Evolutionary conservation across 768 basidiomycete genomes (phyloP).

Genomic region (Dioszegia hungarica): DNA sequence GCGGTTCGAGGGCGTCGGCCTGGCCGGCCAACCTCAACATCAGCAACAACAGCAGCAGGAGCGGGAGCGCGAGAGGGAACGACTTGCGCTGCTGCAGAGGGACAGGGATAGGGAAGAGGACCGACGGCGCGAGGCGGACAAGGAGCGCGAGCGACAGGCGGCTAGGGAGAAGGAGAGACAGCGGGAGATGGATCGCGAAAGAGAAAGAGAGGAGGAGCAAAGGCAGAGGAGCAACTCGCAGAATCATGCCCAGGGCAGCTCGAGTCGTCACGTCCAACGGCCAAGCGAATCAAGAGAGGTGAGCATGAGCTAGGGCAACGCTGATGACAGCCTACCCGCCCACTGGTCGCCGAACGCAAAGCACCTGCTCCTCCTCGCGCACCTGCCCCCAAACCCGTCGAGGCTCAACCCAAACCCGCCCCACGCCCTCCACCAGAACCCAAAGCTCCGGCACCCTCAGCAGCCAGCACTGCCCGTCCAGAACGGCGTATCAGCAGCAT

Average conservation of each 20-base stretch:
- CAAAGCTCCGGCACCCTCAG: slow-evolving; percentile 14
- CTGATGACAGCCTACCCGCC: slow-evolving; percentile 16
- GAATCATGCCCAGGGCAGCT: background rate
- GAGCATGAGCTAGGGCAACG: background rate
- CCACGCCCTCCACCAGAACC: slow-evolving; percentile 6
- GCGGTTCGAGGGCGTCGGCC: slow-evolving; percentile 84
- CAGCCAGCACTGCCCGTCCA: slow-evolving; percentile 42
- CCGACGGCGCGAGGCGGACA: background rate
- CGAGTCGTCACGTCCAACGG: slow-evolving; percentile 1
- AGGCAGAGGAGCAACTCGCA: background rate
- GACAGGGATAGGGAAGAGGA: slow-evolving; percentile 23
- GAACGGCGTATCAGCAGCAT: slow-evolving; percentile 91
- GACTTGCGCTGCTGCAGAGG: slow-evolving; percentile 24
- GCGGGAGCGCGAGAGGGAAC: slow-evolving; percentile 4
- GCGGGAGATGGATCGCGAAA: slow-evolving; percentile 11
- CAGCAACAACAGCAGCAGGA: slow-evolving; percentile 27
- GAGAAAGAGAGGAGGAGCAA: background rate
- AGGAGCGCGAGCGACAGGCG: slow-evolving; percentile 47
- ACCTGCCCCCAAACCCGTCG: slow-evolving; percentile 11
- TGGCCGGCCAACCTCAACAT: slow-evolving; percentile 58
- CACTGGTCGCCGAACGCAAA: slow-evolving; percentile 40
- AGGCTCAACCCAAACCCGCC: background rate
- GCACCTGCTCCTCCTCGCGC: slow-evolving; percentile 41
- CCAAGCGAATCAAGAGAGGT: slow-evolving; percentile 15
- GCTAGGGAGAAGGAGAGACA: slow-evolving; percentile 42